Evolutionary conservation across 441 rosid genomes (phyloP), one percentile per base, ranked within the genome.

Genomic region (Arabidopsis hybrid): DNA sequence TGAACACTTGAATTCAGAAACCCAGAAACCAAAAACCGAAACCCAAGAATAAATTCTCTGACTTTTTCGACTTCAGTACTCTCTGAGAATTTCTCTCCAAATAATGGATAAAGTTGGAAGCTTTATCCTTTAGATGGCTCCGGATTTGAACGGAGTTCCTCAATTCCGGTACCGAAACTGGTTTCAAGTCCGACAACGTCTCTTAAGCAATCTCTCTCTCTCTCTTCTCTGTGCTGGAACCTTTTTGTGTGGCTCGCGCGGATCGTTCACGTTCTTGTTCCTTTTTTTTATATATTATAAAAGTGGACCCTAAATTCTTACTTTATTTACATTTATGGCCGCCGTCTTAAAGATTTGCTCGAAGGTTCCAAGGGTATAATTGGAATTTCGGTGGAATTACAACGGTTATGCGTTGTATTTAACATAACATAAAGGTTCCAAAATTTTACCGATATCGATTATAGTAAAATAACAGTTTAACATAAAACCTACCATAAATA

Each of bases 111-210:
- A 50, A 50, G 55, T 1, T 5, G 0, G 43, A 53, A 53, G 73
- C 5, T 65, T 61, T 62, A 69, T 76, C 46, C 53, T 61, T 42
- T 47, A 14, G 13, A 51, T 26, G 79, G 78, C 71, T 72, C 83
- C 96, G 96, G 96, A 90, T 90, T 77, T 76, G 61, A 92, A 85
- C 76, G 71, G 84, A 49, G 78, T 75, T 83, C 77, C 82, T 85
- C 69, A 93, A 88, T 78, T 88, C 94, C 91, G 94, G 87, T 89
- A 71, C 57, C 60, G 83, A 67, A 80, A 79, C 72, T 61, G 72
- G 45, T 81, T 93, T 93, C 74, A 80, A 86, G 85, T 89, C 98
- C 98, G 92, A 73, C 82, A 87, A 90, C 92, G 89, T 84, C 90
- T 85, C 82, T 52, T 42, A 85, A 83, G 81, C 86, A 79, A 80